A percentile compares a stretch with the other conserved stretches of the same genome.
These are phyloP conservation scores for Pontederia paniculata DNA, from an alignment of 176 grass and related monocot species.

Conservation along the genomic window DNA sequence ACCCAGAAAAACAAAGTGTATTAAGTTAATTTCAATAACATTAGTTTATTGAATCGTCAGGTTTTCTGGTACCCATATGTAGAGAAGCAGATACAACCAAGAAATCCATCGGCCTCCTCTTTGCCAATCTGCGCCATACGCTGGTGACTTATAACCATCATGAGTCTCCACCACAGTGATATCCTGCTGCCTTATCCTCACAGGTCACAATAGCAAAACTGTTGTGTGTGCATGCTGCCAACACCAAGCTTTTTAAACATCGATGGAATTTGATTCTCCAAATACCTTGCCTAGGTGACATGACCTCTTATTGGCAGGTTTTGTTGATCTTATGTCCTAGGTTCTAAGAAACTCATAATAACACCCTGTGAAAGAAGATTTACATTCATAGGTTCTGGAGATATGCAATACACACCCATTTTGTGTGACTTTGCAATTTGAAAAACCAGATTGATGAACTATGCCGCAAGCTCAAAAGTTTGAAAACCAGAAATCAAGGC, in stretches of 20 bases:
- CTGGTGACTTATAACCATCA: conserved; percentile 67
- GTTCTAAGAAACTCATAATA: conserved; percentile 89
- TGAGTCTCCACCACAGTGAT: conserved; percentile 51
- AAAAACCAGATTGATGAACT: conserved; percentile 40
- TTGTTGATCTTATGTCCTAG: conserved; percentile 77
- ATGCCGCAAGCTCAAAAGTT: conserved; percentile 64
- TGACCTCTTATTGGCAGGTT: conserved; percentile 47
- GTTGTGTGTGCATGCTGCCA: conserved; percentile 88
- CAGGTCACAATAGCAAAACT: conserved; percentile 77
- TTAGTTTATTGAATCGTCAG: no score
- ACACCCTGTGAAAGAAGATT: conserved; percentile 72
- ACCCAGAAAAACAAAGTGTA: no score
- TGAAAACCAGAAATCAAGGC: conserved; percentile 78
- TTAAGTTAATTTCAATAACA: no score
- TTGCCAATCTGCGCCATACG: conserved; percentile 92
- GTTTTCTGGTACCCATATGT: conserved; percentile 44
- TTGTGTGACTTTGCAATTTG: conserved; percentile 52
- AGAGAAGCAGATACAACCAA: conserved; percentile 59
- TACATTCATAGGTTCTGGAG: conserved; percentile 43
- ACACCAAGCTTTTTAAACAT: conserved; percentile 33
- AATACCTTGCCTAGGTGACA: conserved; percentile 71
- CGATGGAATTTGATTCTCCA: conserved; percentile 93
- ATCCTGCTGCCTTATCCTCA: conserved; percentile 37
- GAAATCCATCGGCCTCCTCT: conserved; percentile 33
- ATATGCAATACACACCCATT: conserved; percentile 82